Evolutionary conservation across 2,329 filamentous ascomycete species (phyloP).

Genomic region (Pseudogymnoascus destructans): DNA sequence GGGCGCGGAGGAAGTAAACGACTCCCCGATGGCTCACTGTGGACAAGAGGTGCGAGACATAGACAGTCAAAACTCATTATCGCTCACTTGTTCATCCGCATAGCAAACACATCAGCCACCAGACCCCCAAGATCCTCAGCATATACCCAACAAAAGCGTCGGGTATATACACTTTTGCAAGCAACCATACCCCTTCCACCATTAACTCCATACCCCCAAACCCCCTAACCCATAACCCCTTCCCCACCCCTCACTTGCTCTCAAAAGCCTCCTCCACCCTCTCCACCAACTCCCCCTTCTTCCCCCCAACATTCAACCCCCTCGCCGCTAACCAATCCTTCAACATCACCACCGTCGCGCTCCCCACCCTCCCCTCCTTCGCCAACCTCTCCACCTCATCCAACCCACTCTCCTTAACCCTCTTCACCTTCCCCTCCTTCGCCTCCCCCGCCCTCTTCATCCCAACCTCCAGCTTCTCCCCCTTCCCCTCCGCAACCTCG

Average conservation of each 20-base stretch:
- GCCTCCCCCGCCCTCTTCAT: slow-evolving; percentile 39
- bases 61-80: not conserved
- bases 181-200: not conserved
- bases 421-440: slow-evolving; percentile 20
- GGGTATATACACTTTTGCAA: not conserved
- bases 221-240: not conserved
- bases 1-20: not conserved
- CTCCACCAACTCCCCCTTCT: slow-evolving; percentile 19
- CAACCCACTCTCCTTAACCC: slow-evolving; percentile 13
- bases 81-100: not conserved
- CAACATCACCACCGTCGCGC: slow-evolving; percentile 18
- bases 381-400: slow-evolving; percentile 17
- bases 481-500: not conserved
- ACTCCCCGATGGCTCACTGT: not conserved
- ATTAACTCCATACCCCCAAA: not conserved
- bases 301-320: slow-evolving; percentile 17
- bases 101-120: not conserved
- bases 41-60: not conserved
- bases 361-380: slow-evolving; percentile 12
- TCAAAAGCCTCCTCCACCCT: slow-evolving; percentile 12
- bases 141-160: no score
- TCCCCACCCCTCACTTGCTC: not conserved
- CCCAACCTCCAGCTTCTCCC: slow-evolving; percentile 11
- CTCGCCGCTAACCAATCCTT: slow-evolving; percentile 18
- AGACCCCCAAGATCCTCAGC: not conserved